phyloP scores from a whole-genome alignment of 805 yeast species.

The Candida ipomoeae region DNA sequence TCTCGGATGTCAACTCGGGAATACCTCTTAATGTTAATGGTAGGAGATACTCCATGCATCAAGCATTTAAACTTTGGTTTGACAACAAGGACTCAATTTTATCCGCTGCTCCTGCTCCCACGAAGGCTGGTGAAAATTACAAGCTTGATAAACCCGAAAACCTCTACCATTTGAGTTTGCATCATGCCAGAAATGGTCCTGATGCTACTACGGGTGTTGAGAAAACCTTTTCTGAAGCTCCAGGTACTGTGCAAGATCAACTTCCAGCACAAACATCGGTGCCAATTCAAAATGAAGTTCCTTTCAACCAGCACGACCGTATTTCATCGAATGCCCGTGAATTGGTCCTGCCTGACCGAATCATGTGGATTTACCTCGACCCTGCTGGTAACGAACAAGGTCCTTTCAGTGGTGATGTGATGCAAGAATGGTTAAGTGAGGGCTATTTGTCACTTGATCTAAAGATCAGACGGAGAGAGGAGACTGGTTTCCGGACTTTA shows the following conservation, averaged over 20 bases:
- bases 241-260: neutral
- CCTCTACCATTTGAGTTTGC: constrained; percentile 36
- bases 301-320: neutral
- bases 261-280: neutral
- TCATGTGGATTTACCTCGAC: constrained; percentile 73
- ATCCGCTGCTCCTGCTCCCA: constrained; percentile 7
- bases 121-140: constrained; percentile 25
- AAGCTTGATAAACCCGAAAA: constrained; percentile 28
- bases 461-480: constrained; percentile 56
- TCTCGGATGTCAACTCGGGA: constrained; percentile 7
- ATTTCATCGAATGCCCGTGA: constrained; percentile 3
- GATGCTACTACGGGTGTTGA: constrained; percentile 3
- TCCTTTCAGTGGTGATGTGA: constrained; percentile 66
- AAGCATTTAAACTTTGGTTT: constrained; percentile 52
- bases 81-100: constrained; percentile 27
- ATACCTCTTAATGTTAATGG: constrained; percentile 40
- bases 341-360: constrained; percentile 22
- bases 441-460: constrained; percentile 56
- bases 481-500: constrained; percentile 46
- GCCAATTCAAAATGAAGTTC: neutral
- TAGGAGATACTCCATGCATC: constrained; percentile 45
- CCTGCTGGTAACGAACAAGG: constrained; percentile 71
- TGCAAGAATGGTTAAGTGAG: constrained; percentile 74
- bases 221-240: neutral
- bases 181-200: constrained; percentile 8